phyloP scores from a whole-genome alignment of 768 basidiomycete species.

The Leucosporidium creatinivorum region DNA sequence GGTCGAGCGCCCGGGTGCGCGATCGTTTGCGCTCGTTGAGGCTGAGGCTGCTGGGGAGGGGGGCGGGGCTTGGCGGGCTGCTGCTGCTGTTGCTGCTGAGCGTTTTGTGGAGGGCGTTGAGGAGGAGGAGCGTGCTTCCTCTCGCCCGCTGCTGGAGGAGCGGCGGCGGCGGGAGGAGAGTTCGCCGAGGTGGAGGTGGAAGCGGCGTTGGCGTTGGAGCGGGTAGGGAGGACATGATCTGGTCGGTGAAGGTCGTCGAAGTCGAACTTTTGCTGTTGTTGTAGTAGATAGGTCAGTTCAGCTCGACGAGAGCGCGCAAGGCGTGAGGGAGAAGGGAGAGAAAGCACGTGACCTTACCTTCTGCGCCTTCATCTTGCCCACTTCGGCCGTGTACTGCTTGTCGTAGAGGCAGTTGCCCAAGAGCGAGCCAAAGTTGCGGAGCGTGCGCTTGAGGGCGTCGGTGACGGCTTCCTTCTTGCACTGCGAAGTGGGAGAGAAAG shows the following conservation, averaged over 20 bases:
- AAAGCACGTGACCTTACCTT: conserved; percentile 53
- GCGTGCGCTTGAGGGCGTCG: conserved; percentile 81
- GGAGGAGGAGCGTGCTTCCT: neutral
- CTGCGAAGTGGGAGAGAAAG: conserved; percentile 46
- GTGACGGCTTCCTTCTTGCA: conserved; percentile 98
- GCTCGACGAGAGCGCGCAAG: no score
- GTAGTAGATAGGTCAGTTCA: neutral
- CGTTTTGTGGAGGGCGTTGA: no score
- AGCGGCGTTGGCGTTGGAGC: neutral
- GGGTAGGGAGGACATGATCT: neutral
- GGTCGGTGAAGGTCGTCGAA: conserved; percentile 24
- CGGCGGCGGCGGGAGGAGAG: neutral
- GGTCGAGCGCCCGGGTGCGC: neutral
- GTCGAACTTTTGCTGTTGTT: conserved; percentile 36
- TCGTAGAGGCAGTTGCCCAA: conserved; percentile 98
- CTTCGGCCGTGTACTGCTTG: conserved; percentile 73
- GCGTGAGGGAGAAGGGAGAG: no score
- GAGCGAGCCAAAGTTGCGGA: conserved; percentile 87
- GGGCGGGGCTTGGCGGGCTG: neutral
- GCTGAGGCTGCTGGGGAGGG: neutral
- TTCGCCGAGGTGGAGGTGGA: neutral
- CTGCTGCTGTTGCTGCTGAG: no score
- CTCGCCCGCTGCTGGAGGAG: neutral
- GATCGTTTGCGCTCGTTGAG: neutral
- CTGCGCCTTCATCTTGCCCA: conserved; percentile 77